Evolutionary conservation across 176 grass and related monocot species (phyloP).

Genomic region (Tillandsia fasciculata): DNA sequence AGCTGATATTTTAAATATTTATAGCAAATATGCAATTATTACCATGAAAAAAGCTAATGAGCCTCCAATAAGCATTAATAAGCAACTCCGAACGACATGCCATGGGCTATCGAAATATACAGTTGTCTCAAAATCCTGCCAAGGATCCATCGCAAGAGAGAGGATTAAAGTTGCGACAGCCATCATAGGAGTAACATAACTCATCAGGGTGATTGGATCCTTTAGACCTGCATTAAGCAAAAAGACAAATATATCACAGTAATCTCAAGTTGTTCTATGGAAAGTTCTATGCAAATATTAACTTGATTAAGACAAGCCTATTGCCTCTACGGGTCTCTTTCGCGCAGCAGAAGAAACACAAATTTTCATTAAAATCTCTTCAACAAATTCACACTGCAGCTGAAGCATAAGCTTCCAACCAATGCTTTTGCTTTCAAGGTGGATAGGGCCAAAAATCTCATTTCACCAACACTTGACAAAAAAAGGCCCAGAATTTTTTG

Average conservation of each 20-base stretch:
- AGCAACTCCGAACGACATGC: slow-evolving; percentile 68
- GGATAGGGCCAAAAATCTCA: too few relatives aligned
- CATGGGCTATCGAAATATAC: slow-evolving; percentile 81
- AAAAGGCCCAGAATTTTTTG: too few relatives aligned
- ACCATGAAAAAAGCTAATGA: slow-evolving; percentile 97
- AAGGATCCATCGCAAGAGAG: slow-evolving; percentile 91
- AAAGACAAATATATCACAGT: slow-evolving; percentile 9
- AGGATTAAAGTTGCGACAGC: slow-evolving; percentile 76
- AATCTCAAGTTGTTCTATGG: background rate
- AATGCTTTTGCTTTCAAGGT: too few relatives aligned
- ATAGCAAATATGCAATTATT: slow-evolving; percentile 14
- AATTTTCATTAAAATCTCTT: background rate
- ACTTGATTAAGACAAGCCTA: background rate
- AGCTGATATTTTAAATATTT: too few relatives aligned
- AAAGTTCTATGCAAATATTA: background rate
- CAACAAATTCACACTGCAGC: too few relatives aligned
- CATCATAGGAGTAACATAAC: slow-evolving; percentile 91
- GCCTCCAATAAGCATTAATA: slow-evolving; percentile 91
- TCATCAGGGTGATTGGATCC: slow-evolving; percentile 96
- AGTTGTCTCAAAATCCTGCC: slow-evolving; percentile 75
- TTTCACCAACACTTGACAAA: too few relatives aligned
- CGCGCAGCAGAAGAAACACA: background rate
- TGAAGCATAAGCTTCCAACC: too few relatives aligned
- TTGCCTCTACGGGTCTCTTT: background rate
- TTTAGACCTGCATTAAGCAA: slow-evolving; percentile 60